A percentile compares a stretch with the other conserved stretches of the same genome.
phyloP scores from a whole-genome alignment of 257 asterid species.

The Solanum peruvianum region DNA sequence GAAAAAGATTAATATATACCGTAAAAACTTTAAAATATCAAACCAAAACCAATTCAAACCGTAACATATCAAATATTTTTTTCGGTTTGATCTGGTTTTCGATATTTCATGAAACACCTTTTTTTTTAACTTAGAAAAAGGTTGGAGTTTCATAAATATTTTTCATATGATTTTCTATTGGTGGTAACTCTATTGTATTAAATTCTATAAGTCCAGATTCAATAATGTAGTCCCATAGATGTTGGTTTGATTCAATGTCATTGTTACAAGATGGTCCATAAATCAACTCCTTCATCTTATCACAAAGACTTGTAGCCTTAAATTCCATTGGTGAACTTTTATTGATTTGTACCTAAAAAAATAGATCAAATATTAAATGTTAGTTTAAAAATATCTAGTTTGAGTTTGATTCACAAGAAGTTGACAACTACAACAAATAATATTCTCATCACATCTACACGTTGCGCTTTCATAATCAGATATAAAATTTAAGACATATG shows the following conservation, averaged over 20 bases:
- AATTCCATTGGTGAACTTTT: conserved; percentile 6
- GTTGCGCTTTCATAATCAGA: neutral
- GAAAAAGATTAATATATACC: neutral
- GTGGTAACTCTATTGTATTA: neutral
- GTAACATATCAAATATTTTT: neutral
- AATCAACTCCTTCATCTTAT: conserved; percentile 19
- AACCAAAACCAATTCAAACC: neutral
- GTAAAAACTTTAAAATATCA: neutral
- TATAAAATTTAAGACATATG: neutral
- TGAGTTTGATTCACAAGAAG: neutral
- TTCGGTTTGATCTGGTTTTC: neutral
- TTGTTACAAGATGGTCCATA: conserved; percentile 2
- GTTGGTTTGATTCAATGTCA: conserved; percentile 15
- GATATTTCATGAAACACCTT: neutral
- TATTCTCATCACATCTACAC: neutral
- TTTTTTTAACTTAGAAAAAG: neutral
- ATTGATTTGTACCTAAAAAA: conserved; percentile 8
- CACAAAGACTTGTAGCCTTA: conserved; percentile 9
- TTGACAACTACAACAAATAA: neutral
- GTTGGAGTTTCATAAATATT: neutral
- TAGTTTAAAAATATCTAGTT: neutral
- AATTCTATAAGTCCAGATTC: conserved; percentile 14
- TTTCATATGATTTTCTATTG: neutral
- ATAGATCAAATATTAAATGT: neutral
- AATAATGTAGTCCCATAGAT: conserved; percentile 25